These are phyloP conservation scores for Hansenula sp. DNA, from an alignment of 1,139 yeast genomes.

Conservation along the genomic window DNA sequence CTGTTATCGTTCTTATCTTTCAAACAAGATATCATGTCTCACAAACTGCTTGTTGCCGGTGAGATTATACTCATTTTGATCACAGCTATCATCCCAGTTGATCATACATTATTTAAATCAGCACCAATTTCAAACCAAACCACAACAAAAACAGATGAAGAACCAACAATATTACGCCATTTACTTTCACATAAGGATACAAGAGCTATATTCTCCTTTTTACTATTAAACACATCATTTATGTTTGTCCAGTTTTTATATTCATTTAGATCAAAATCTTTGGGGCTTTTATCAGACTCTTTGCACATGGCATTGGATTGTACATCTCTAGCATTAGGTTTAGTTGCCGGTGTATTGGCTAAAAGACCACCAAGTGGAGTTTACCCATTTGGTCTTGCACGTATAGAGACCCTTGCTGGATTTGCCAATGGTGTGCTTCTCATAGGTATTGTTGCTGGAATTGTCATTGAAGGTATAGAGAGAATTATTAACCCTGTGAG, in stretches of 20 bases:
- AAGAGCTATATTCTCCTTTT: constrained; percentile 81
- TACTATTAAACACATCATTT: constrained; percentile 80
- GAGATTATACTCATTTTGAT: constrained; percentile 12
- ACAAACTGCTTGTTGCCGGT: constrained; percentile 8
- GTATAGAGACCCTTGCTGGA: constrained; percentile 90
- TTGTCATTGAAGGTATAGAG: constrained; percentile 81
- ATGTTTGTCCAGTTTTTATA: constrained; percentile 92
- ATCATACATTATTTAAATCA: constrained; percentile 10
- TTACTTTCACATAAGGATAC: constrained; percentile 68
- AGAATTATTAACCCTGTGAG: constrained; percentile 74
- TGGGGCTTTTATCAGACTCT: constrained; percentile 89
- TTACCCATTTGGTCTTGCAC: constrained; percentile 82
- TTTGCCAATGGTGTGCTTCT: constrained; percentile 89
- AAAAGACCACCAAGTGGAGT: constrained; percentile 58
- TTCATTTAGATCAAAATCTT: constrained; percentile 86
- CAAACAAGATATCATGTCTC: constrained; percentile 14
- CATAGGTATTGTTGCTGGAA: constrained; percentile 85
- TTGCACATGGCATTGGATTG: constrained; percentile 96
- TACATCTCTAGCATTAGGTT: constrained; percentile 81
- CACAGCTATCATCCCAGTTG: constrained; percentile 14
- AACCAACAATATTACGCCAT: constrained; percentile 26
- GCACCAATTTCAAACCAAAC: neutral
- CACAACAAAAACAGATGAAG: neutral
- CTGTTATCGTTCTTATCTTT: constrained; percentile 29
- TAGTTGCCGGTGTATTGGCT: constrained; percentile 72